Evolutionary conservation across 139 green algal genomes (phyloP), one percentile per base, ranked within the genome.

Genomic region (Deuterostichococcus epilithicus): DNA sequence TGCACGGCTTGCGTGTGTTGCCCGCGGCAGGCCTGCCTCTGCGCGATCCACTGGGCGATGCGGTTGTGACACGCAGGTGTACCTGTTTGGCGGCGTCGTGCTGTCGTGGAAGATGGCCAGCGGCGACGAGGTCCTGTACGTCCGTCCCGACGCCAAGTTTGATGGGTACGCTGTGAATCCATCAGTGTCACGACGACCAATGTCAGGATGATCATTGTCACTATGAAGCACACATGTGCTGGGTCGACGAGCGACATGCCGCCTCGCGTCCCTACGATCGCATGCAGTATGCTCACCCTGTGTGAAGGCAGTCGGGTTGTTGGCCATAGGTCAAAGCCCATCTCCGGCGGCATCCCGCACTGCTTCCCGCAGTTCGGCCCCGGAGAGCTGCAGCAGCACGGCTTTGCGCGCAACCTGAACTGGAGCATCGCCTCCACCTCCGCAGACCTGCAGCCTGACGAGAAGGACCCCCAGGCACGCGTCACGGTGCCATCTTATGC

Each of bases 391-490:
- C 91, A 96, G 82, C 93, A 97, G 86, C 96, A 99, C 84, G 96
- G 96, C 34, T 99, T 99, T 88, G 96, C 95, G 0, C 91, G 96
- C 78, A 97, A 98, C 87, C 67, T 94, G 33, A 90, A 97, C 72
- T 99, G 95, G 95, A 68, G 79, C 52, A 80, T 97, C 47, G 83
- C 80, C 23, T 88, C 83, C 67, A 94, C 93, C 32, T 93, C 85
- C 13, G 93, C 93, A 44, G 94, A 98, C 84, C 84, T 86, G 65
- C 93, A 98, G 83, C 92, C 94, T 20, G 95, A 99, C 77, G 91
- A 97, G 38, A 69, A 80, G 15, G 93, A 97, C 67, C 92, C 94
- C 32, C 68, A 86, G 32, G 83, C 89, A 36, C n/a, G n/a, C n/a
- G n/a, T n/a, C n/a, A n/a, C n/a, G n/a, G n/a, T 68, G 47, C 47